A percentile compares a stretch with the other conserved stretches of the same genome.
Conservation (phyloP, 2,329 filamentous ascomycete species). For the Pseudogymnoascus pannorum region DNA sequence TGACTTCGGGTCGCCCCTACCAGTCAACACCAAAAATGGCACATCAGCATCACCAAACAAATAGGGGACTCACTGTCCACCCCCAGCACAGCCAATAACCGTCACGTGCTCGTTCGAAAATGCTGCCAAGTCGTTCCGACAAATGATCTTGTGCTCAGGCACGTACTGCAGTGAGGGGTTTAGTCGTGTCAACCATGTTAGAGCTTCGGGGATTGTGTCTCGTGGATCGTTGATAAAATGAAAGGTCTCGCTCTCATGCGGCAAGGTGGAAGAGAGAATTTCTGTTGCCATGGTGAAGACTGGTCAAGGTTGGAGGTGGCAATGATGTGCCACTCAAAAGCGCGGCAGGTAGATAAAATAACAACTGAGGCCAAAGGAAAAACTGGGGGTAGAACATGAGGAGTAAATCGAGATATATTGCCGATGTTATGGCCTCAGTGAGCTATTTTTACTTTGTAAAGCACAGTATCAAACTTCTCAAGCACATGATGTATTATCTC, state of each 20-base stretch:
- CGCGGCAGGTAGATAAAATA: background rate
- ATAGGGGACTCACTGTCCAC: conserved; percentile 21
- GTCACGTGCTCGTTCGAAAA: conserved; percentile 24
- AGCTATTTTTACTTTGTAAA: too few species aligned
- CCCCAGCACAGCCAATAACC: conserved; percentile 24
- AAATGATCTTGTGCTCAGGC: conserved; percentile 22
- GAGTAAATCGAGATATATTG: too few species aligned
- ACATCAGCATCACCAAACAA: background rate
- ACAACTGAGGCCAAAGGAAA: too few species aligned
- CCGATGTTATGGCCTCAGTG: too few species aligned
- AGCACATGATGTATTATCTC: too few species aligned
- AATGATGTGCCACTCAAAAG: background rate
- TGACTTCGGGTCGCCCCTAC: too few species aligned
- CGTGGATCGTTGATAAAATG: conserved; percentile 14
- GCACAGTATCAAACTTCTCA: too few species aligned
- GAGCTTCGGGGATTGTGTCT: conserved; percentile 23
- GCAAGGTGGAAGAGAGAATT: conserved; percentile 18
- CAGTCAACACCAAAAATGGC: too few species aligned
- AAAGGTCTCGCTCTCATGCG: conserved; percentile 20
- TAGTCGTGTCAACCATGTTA: conserved; percentile 20
- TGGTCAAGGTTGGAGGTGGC: background rate
- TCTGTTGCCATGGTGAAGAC: background rate
- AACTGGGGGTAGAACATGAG: too few species aligned
- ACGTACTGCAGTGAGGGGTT: conserved; percentile 21
- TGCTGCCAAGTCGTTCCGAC: conserved; percentile 20